Evolutionary conservation across 2,329 filamentous ascomycete species (phyloP), one percentile per base, ranked within the genome.

Genomic region (Chaetomiaceae sp.): DNA sequence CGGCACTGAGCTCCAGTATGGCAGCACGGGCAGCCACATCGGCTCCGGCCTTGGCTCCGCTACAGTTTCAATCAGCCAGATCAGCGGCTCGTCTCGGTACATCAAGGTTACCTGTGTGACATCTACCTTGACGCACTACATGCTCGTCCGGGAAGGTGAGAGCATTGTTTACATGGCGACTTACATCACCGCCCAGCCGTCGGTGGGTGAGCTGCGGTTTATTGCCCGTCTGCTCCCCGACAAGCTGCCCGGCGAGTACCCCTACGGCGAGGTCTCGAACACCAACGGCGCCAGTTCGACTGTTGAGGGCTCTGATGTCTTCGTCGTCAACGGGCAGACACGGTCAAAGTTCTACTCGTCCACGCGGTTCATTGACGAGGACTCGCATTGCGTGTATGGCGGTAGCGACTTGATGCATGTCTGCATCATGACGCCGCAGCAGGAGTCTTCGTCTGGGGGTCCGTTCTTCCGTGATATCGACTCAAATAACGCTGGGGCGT

Each of bases 271-370:
- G 3, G 79, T 72, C 4, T 85, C 82, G 0, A 81, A 74, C 21
- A 85, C 80, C 0, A 69, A 68, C 1, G 75, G 74, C 25, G 75
- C 75, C 27, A 72, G 71, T 9, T 72, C 77, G 2, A 66, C 70
- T 4, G 72, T 86, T 47, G 84, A 86, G 64, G 83, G 75, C 37
- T 77, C 73, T 1, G 79, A 81, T 53, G 77, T 81, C 52, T 87
- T 78, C 62, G 55, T 82, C 8, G 80, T 87, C 40, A 68, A 73
- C 57, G 79, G 81, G 20, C 71, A 87, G 65, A 87, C 84, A 0
- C 77, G 84, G 34, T 82, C 79, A 67, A 87, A 87, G 66, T 87
- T 87, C 72, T 87, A 84, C 70, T 85, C 81, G 2, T 82, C 79
- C 54, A 73, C 84, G 57, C 76, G 83, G n/a, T 87, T 85, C 67